Evolutionary conservation across 805 yeast species (phyloP).

Genomic region (Phaffomyces opuntiae): DNA sequence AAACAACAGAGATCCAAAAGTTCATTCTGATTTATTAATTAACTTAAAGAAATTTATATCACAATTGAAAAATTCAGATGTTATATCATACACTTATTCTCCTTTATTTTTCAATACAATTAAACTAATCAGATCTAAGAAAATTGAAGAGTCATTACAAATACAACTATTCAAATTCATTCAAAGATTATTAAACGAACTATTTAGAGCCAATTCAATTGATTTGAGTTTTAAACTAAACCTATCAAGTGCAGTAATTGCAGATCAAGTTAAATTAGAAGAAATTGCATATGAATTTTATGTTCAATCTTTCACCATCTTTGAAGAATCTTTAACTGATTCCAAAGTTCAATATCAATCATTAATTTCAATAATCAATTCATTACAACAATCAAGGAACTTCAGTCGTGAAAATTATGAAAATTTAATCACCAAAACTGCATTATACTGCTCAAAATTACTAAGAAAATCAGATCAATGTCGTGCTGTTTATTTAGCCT

Average conservation of each 20-base stretch:
- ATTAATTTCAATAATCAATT: slow-evolving; percentile 41
- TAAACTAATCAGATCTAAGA: slow-evolving; percentile 41
- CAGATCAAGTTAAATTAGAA: slow-evolving; percentile 68
- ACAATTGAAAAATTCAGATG: slow-evolving; percentile 36
- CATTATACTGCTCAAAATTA: slow-evolving; percentile 81
- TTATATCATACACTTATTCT: slow-evolving; percentile 62
- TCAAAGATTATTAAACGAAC: slow-evolving; percentile 62
- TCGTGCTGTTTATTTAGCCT: slow-evolving; percentile 77
- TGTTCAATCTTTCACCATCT: slow-evolving; percentile 79
- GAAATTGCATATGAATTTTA: slow-evolving; percentile 82
- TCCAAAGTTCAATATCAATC: slow-evolving; percentile 49
- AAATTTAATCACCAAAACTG: slow-evolving; percentile 73
- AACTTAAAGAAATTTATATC: slow-evolving; percentile 41
- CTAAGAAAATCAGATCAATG: slow-evolving; percentile 93
- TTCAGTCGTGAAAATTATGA: slow-evolving; percentile 67
- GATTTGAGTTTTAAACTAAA: slow-evolving; percentile 38
- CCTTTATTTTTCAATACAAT: slow-evolving; percentile 60
- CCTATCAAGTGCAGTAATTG: slow-evolving; percentile 61
- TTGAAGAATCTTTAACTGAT: slow-evolving; percentile 59
- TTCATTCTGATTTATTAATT: slow-evolving; percentile 38
- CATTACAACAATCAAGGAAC: slow-evolving; percentile 44
- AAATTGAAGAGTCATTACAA: slow-evolving; percentile 21
- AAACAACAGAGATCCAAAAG: slow-evolving; percentile 38
- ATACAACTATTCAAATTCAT: slow-evolving; percentile 58
- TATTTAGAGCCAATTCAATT: slow-evolving; percentile 33